Percentiles rank a stretch among this genome's conserved stretches.
Evolutionary conservation across 208 protist genomes (phyloP).

Genomic region (Leishmania martiniquensis): DNA sequence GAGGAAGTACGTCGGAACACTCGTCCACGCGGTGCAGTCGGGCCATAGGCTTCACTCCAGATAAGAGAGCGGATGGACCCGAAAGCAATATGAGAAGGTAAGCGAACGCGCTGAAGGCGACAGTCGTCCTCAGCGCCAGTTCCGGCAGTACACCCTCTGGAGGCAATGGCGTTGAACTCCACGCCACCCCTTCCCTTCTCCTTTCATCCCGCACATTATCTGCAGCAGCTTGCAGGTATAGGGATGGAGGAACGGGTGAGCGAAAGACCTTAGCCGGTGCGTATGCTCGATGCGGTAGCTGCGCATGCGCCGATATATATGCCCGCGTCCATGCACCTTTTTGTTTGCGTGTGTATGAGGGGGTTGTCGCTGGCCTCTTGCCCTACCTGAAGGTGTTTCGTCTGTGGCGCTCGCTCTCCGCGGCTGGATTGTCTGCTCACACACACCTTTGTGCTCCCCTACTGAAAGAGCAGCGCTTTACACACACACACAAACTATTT

Average conservation of each 20-base stretch:
- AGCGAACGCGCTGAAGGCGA: background rate
- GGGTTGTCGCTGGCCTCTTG: no score
- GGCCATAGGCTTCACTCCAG: conserved; percentile 9
- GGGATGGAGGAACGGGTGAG: background rate
- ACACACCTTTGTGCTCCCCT: background rate
- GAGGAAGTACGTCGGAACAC: conserved; percentile 60
- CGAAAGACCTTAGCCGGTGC: no score
- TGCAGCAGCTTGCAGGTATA: background rate
- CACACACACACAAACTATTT: background rate
- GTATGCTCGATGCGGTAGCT: no score
- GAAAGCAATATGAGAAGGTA: background rate
- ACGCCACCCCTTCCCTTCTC: no score
- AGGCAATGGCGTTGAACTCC: no score
- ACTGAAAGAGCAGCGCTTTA: no score
- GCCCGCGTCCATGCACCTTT: no score
- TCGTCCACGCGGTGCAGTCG: conserved; percentile 41
- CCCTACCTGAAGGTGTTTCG: no score
- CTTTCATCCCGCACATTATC: no score
- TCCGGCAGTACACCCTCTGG: no score
- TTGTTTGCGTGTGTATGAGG: no score
- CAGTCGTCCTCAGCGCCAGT: background rate
- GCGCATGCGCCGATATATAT: no score
- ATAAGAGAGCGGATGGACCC: background rate
- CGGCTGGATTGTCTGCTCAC: background rate
- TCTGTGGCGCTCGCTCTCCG: background rate